These are phyloP conservation scores for Nemania diffusa DNA, from an alignment of 2,329 filamentous ascomycete genomes.

Conservation along the genomic window DNA sequence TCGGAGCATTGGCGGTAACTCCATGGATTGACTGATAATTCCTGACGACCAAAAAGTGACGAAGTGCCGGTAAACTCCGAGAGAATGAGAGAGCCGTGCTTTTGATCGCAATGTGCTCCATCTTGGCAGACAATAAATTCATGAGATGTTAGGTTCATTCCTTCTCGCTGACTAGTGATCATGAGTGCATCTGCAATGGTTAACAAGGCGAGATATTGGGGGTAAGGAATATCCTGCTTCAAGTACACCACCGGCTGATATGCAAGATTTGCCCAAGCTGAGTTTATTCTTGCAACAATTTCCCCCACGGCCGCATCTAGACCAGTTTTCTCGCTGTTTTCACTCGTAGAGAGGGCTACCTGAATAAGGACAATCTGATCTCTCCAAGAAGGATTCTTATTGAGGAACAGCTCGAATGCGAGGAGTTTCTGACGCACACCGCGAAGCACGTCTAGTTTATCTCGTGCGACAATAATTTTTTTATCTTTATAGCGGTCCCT, in stretches of 20 bases:
- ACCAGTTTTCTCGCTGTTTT: conserved; percentile 74
- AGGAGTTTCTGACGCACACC: conserved; percentile 94
- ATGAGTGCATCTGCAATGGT: conserved; percentile 91
- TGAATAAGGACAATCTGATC: conserved; percentile 92
- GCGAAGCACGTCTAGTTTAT: conserved; percentile 92
- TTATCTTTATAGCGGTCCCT: conserved; percentile 87
- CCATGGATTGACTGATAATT: conserved; percentile 93
- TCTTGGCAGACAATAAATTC: conserved; percentile 96
- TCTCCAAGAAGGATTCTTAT: conserved; percentile 90
- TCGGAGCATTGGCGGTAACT: conserved; percentile 89
- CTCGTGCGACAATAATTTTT: conserved; percentile 88
- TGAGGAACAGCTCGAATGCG: conserved; percentile 91
- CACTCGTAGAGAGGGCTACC: conserved; percentile 89
- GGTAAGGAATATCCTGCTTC: conserved; percentile 92
- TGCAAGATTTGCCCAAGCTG: conserved; percentile 86
- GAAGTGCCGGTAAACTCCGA: conserved; percentile 96
- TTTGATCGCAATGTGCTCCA: conserved; percentile 76
- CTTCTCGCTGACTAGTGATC: conserved; percentile 94
- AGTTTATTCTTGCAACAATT: conserved; percentile 95
- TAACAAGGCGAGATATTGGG: conserved; percentile 91
- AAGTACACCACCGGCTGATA: conserved; percentile 94
- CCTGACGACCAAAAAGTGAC: conserved; percentile 81
- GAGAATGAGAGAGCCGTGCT: conserved; percentile 87
- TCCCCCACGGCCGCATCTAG: conserved; percentile 89
- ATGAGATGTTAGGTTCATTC: conserved; percentile 96